A percentile compares a stretch with the other conserved stretches of the same genome.
These are phyloP conservation scores for Teunomyces kruisii DNA, from an alignment of 805 yeast genomes.

Conservation along the genomic window DNA sequence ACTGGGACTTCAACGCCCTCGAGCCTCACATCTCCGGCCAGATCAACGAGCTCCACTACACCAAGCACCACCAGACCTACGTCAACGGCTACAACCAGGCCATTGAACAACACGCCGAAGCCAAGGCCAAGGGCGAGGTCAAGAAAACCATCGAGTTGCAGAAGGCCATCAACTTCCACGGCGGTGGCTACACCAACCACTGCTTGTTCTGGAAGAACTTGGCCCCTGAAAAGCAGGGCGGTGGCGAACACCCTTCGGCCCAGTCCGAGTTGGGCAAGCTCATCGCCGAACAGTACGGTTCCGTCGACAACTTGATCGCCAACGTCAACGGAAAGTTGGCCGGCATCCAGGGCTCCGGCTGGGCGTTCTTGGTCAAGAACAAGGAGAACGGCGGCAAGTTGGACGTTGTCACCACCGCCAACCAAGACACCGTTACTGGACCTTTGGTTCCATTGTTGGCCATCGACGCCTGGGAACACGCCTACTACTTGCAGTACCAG, in stretches of 20 bases:
- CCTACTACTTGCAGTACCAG: conserved; percentile 90
- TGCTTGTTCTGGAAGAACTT: conserved; percentile 83
- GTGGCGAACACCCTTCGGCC: conserved; percentile 63
- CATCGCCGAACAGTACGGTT: conserved; percentile 65
- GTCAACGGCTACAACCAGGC: conserved; percentile 83
- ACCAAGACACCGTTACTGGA: conserved; percentile 84
- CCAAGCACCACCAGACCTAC: conserved; percentile 90
- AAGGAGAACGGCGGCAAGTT: conserved; percentile 63
- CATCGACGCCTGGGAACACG: conserved; percentile 96
- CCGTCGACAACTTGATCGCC: conserved; percentile 63
- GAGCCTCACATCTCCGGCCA: conserved; percentile 87
- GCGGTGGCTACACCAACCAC: conserved; percentile 90
- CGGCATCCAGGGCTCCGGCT: conserved; percentile 92
- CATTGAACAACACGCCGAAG: conserved; percentile 68
- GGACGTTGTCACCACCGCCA: conserved; percentile 77
- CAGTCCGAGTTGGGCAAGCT: conserved; percentile 60
- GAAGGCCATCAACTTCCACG: conserved; percentile 82
- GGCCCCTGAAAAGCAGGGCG: conserved; percentile 72
- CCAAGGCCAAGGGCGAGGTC: conserved; percentile 57
- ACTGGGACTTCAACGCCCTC: conserved; percentile 79
- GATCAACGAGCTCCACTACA: conserved; percentile 83
- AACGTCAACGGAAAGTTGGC: conserved; percentile 64
- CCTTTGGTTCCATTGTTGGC: conserved; percentile 75
- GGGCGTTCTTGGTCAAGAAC: conserved; percentile 91
- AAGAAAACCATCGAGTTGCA: conserved; percentile 63